A percentile compares a stretch with the other conserved stretches of the same genome.
Evolutionary conservation across 2,329 filamentous ascomycete genomes (phyloP).

Genomic region (Pyrenophora teres): DNA sequence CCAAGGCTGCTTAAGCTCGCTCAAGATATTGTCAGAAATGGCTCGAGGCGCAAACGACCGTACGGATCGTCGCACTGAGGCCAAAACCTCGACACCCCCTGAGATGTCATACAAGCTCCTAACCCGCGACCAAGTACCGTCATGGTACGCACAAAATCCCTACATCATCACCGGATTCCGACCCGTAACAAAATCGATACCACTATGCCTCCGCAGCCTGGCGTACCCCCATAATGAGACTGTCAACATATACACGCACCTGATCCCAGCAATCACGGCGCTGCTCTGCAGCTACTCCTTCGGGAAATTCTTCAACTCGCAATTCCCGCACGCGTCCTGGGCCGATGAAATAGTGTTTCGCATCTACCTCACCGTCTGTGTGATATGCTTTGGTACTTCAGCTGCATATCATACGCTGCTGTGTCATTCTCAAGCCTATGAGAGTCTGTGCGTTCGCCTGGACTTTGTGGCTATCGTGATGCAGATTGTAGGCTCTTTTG

Average conservation of each 20-base stretch:
- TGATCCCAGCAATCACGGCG: slow-evolving; percentile 46
- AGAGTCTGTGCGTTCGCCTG: slow-evolving; percentile 81
- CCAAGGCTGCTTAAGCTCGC: no score
- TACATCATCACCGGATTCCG: slow-evolving; percentile 65
- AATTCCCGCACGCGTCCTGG: slow-evolving; percentile 14
- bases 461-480: slow-evolving; percentile 91
- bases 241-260: slow-evolving; percentile 70
- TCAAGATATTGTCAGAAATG: no score
- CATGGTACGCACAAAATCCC: slow-evolving; percentile 8
- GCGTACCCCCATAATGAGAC: slow-evolving; percentile 67
- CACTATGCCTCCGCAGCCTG: slow-evolving; percentile 59
- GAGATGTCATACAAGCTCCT: not conserved
- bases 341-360: slow-evolving; percentile 29
- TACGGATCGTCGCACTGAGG: no score
- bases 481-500: slow-evolving; percentile 84
- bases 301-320: slow-evolving; percentile 9
- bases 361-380: slow-evolving; percentile 34
- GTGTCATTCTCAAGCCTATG: slow-evolving; percentile 77
- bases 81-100: no score
- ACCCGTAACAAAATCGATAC: slow-evolving; percentile 62
- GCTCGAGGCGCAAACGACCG: no score
- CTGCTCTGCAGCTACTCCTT: slow-evolving; percentile 17
- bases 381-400: slow-evolving; percentile 49
- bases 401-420: slow-evolving; percentile 77
- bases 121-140: not conserved